Base-by-base conservation (phyloP, 2,329 filamentous ascomycete genomes). In the Dactylellina sp. region DNA sequence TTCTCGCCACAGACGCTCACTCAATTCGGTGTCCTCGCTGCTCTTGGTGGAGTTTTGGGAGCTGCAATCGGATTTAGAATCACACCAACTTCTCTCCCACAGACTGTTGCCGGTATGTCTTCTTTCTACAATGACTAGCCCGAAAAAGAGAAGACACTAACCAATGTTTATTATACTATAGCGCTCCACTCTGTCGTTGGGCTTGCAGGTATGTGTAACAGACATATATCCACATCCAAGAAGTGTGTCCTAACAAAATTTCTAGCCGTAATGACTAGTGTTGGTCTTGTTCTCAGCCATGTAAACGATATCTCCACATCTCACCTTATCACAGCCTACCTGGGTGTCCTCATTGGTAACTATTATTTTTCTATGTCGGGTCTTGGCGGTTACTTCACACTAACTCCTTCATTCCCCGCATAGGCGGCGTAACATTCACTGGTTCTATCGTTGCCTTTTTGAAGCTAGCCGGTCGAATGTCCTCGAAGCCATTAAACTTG, bases 121-220 rank as follows among this genome's bases (percentile, higher is more conserved):
- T 12, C 35, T 32, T 7, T 39, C n/a, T 3, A 12, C 25, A 16
- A n/a, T 28, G 25, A 12, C 22, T 28, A 28, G 16, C 18, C 4
- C 25, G 11, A 24, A 37, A 20, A 40, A 14, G 6, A n/a, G 24
- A 20, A 50, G 0, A 40, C 2, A 32, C 53, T 59, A 52, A 59
- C 32, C 4, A 12, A 14, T 18, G 16, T 2, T 49, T 14, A n/a
- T 14, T 32, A 12, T 44, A 12, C 7, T 55, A 18, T 32, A 18
- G 92, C 92, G 0, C 84, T 97, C 28, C 93, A 96, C 81, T 96
- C 92, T 0, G 92, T 97, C 6, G 93, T 97, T 32, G 93, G 93
- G 80, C 85, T 97, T 0, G 92, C 92, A 9, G 60, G 60, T 64
- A 64, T 42, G 39, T 35, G 12, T 4, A 16, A 20, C 12, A 14